Evolutionary conservation across 2,329 filamentous ascomycete species (phyloP), one percentile per base, ranked within the genome.

Genomic region (Chalaropsis thielavioides): DNA sequence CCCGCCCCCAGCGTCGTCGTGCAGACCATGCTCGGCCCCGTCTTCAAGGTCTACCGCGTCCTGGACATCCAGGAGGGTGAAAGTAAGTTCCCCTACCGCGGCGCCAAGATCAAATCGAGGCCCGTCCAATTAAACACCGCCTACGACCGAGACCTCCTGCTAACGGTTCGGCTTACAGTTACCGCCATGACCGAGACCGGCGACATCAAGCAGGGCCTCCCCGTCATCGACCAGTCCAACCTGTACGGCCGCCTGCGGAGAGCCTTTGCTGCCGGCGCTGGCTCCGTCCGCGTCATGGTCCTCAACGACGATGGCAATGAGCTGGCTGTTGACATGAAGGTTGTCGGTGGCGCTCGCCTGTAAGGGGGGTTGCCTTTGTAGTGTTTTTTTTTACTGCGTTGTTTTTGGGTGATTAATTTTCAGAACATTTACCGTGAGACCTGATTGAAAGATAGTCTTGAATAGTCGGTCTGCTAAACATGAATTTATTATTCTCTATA

Each of bases 31-130:
- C 89, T 95, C 71, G 94, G 92, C 72, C 94, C 94, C 69, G 86
- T 97, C 81, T 96, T 97, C 90, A 97, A 97, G 90, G 94, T 97
- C 84, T 99, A 99, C 88, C 92, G 94, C 74, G 92, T 99, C 75
- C 88, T 99, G 69, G 94, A 99, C 82, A 88, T 99, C 71, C 87
- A 91, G 77, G 89, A 95, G 70, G 92, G 83, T 72, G 72, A 86
- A 72, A 66, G 68, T 68, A 68, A 68, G 68, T 68, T 41, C 58
- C 56, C 44, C 11, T 66, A 66, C 61, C 61, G 49, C 40, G 61
- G 54, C 31, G 54, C 54, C 19, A 61, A 46, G 24, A 61, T 51
- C 35, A 19, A 35, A 51, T 22, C 27, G 13, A 15, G 54, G 5
- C 54, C 54, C 8, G n/a, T 15, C 24, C 60, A 31, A 13, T 38